These are phyloP conservation scores for Lasiodiplodia hormozganensis DNA, from an alignment of 2,329 filamentous ascomycete genomes.

Conservation along the genomic window DNA sequence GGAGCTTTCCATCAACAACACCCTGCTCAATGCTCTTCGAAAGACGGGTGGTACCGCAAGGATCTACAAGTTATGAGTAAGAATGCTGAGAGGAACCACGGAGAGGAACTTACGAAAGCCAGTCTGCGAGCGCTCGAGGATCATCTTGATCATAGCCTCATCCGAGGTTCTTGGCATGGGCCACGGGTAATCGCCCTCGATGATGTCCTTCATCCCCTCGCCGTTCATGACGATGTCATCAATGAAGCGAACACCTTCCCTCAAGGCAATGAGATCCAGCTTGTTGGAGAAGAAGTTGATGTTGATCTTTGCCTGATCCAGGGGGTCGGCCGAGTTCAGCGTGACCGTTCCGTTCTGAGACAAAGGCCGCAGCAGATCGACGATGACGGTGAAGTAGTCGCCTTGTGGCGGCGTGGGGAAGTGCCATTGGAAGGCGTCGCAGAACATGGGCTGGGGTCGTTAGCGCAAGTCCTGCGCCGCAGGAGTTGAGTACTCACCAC, in stretches of 20 bases:
- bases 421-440: conserved; percentile 59
- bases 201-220: conserved; percentile 63
- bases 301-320: conserved; percentile 51
- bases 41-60: conserved; percentile 63
- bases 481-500: too few relatives aligned
- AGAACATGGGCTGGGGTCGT: conserved; percentile 57
- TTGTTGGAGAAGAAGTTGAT: conserved; percentile 48
- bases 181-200: conserved; percentile 65
- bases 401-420: conserved; percentile 53
- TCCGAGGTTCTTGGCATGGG: conserved; percentile 64
- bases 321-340: conserved; percentile 47
- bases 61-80: conserved; percentile 45
- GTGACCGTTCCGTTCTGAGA: conserved; percentile 52
- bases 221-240: conserved; percentile 66
- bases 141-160: conserved; percentile 61
- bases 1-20: conserved; percentile 54
- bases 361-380: conserved; percentile 57
- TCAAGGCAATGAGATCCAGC: conserved; percentile 62
- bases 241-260: conserved; percentile 63
- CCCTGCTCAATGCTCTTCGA: conserved; percentile 60
- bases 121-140: conserved; percentile 65
- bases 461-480: too few relatives aligned
- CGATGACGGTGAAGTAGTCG: conserved; percentile 64
- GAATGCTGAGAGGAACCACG: background rate
- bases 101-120: conserved; percentile 30